Base-by-base conservation (phyloP, 2,329 filamentous ascomycete species). In the Calonectria pseudoturangicola region DNA sequence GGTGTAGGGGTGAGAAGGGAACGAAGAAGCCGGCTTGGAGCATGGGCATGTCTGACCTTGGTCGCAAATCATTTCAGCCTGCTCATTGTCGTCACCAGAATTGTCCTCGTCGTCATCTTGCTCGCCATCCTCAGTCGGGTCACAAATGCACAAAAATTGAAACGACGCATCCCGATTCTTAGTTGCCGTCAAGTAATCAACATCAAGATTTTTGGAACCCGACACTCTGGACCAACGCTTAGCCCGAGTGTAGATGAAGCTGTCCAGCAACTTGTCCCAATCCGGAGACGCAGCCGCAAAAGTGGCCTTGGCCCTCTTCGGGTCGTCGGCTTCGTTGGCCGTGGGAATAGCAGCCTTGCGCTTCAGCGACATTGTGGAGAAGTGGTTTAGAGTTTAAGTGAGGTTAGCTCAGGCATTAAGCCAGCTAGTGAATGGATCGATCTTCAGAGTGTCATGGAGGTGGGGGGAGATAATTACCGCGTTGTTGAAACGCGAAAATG, bases 21-120 rank as follows among this genome's bases (percentile, higher is more conserved):
- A 15, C 4, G 58, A 45, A 3, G 58, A 2, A 9, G 58, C 39
- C 4, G 58, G 39, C 12, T 62, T 62, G 21, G 36, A 21, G 39
- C 58, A 62, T 7, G 58, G 58, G 9, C 58, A 62, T 5, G 58
- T 62, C 39, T 45, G 18, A 39, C 58, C 58, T 21, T 28, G 15
- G 21, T 62, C 58, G 25, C 58, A 62, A 9, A 9, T 21, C 18
- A 43, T 1, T 2, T 45, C 27, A 16, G 27, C 25, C 50, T 28
- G 2, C 36, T 62, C 25, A 13, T n/a, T 10, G 1, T 45, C 15
- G 10, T 51, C 15, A 9, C 48, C 25, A 15, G 5, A 8, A 28
- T 51, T 12, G 15, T 15, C 48, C 15, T n/a, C 8, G 21, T 28
- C 48, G 5, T 36, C 28, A 13, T 39, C n/a, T 18, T 60, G 30